Conservation (phyloP, 345 rosid genomes). For the Sonneratia caseolaris region DNA sequence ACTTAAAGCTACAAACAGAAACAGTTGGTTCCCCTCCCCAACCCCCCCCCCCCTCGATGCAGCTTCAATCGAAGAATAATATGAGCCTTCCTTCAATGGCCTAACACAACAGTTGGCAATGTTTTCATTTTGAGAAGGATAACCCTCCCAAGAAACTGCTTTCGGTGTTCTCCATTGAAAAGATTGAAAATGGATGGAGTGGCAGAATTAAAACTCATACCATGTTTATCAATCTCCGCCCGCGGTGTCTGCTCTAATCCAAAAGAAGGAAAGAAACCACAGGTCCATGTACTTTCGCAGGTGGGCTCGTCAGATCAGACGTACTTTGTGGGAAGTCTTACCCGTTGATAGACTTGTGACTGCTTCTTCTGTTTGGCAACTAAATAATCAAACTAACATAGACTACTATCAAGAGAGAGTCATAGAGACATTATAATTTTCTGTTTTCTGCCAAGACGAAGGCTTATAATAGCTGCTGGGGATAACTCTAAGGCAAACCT, state of each 20-base stretch:
- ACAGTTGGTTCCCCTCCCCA: neutral
- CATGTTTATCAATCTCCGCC: neutral
- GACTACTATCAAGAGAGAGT: conserved; percentile 12
- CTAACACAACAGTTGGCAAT: no score
- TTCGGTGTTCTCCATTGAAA: neutral
- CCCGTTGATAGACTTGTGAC: neutral
- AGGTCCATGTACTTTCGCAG: neutral
- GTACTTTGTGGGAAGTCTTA: neutral
- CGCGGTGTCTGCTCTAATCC: neutral
- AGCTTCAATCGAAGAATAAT: conserved; percentile 34
- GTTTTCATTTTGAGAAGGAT: no score
- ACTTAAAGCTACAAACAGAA: no score
- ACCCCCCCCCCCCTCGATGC: conserved; percentile 14
- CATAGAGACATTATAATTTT: conserved; percentile 11
- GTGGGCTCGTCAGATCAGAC: neutral
- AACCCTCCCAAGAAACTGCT: neutral
- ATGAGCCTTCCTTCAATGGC: conserved; percentile 11
- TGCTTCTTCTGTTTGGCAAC: neutral
- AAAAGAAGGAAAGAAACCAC: neutral
- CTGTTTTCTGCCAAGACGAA: neutral
- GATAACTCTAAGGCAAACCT: conserved; percentile 13
- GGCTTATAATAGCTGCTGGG: neutral
- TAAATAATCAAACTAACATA: neutral
- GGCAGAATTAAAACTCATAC: neutral
- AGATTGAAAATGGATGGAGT: neutral